phyloP scores from a whole-genome alignment of 139 green algal genomes.

The Chlorella ohadii region DNA sequence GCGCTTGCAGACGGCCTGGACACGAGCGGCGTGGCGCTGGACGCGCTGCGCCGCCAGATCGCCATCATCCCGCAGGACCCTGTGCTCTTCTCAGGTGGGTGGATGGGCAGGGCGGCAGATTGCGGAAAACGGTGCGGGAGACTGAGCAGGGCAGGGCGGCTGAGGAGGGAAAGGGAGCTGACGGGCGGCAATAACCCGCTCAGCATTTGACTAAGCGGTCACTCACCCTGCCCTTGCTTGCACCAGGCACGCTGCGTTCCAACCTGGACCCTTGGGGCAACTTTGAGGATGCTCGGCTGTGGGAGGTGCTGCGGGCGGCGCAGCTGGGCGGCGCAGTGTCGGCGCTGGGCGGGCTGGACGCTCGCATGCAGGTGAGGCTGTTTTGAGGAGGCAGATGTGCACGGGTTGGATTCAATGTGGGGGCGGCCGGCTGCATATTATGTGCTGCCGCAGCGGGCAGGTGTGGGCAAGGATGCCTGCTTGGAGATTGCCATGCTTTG shows the following conservation, averaged over 20 bases:
- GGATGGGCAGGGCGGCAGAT: not conserved
- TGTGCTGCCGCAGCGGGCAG: no score
- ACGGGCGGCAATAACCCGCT: no score
- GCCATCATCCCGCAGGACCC: slow-evolving; percentile 89
- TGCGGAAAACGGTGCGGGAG: no score
- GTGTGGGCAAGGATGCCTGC: no score
- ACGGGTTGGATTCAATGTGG: no score
- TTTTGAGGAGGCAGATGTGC: not conserved
- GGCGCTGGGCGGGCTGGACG: slow-evolving; percentile 75
- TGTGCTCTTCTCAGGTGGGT: slow-evolving; percentile 76
- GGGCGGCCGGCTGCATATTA: no score
- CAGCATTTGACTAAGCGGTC: no score
- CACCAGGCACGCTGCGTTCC: slow-evolving; percentile 70
- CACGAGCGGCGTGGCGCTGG: slow-evolving; percentile 66
- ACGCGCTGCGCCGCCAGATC: slow-evolving; percentile 77
- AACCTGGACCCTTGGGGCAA: slow-evolving; percentile 86
- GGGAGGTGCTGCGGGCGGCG: slow-evolving; percentile 69
- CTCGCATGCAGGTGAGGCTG: slow-evolving; percentile 51
- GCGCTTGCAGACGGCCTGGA: slow-evolving; percentile 72
- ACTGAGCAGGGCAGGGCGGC: not conserved
- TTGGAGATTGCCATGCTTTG: no score
- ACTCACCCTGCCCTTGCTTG: not conserved
- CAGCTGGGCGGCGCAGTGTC: slow-evolving; percentile 63
- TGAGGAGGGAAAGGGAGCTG: no score
- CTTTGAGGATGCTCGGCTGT: slow-evolving; percentile 68